Base-by-base conservation (phyloP, 306 rosid genomes). In the Leucaena leucocephala region DNA sequence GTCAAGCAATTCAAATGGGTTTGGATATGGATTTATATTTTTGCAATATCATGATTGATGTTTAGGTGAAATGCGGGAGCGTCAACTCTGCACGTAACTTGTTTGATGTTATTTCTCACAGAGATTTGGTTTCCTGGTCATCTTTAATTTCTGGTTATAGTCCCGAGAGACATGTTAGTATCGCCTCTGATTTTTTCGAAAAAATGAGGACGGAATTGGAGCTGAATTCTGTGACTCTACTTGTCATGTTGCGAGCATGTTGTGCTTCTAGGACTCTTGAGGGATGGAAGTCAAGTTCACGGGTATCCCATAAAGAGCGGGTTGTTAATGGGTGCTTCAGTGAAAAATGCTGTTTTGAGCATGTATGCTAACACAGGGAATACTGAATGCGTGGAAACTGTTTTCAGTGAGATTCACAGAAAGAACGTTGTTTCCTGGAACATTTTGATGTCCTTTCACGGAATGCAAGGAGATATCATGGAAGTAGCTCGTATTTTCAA, bases 41-140 rank as follows among this genome's bases (percentile, higher is more conserved):
- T 71, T 82, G 89, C 45, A 88, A 88, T 50, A 84, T 90, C 19
- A 85, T 86, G 93, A 76, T 84, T 74, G 81, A 81, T n/a, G 75
- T 71, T 22, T 87, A 84, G 72, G 85, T 62, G 78, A 86, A 86
- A 82, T 86, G 90, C 58, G 77, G 82, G 50, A 19, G 46, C 17
- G 0, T 68, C 14, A 55, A 22, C 38, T 8, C 42, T 21, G 90
- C 85, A 9, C 87, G 83, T 21, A 50, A 68, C 0, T 0, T 87
- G 87, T 85, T 87, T 66, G 93, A 85, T 78, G 80, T 48, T 61
- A 85, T 86, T 87, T 8, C 11, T 17, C 66, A 49, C 1, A 85
- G 84, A 76, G 88, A 89, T 65, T 87, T 84, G 80, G 88, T 87
- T 64, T 82, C 91, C 9, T 89, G 90, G 93, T 87, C 91, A 2